A percentile compares a stretch with the other conserved stretches of the same genome.
These are phyloP conservation scores for Dichotomopilus funicola DNA, from an alignment of 2,329 filamentous ascomycete genomes.

Conservation along the genomic window DNA sequence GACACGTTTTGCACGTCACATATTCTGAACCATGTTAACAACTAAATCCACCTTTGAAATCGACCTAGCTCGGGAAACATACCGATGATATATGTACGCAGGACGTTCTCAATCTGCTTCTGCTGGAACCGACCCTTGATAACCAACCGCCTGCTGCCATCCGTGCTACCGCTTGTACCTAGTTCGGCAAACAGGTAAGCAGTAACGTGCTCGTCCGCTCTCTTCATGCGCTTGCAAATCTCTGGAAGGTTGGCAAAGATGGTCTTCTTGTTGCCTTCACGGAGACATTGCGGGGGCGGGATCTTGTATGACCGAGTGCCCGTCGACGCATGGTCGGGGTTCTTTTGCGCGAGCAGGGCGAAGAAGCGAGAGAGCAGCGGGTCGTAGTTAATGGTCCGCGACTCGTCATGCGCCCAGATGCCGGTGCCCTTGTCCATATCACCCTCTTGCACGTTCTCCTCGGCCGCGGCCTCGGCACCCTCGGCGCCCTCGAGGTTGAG, in stretches of 20 bases:
- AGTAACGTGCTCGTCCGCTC: slow-evolving; percentile 94
- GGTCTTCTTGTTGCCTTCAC: slow-evolving; percentile 99
- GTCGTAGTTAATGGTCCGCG: slow-evolving; percentile 72
- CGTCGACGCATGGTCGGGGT: slow-evolving; percentile 87
- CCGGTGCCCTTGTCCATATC: slow-evolving; percentile 84
- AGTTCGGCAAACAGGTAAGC: slow-evolving; percentile 96
- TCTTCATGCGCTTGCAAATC: slow-evolving; percentile 99
- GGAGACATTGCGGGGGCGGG: slow-evolving; percentile 93
- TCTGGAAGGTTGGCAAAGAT: slow-evolving; percentile 99
- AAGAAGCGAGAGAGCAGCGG: slow-evolving; percentile 90
- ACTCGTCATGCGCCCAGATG: slow-evolving; percentile 80
- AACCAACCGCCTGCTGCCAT: slow-evolving; percentile 85
- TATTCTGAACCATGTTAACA: slow-evolving; percentile 62
- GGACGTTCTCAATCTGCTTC: slow-evolving; percentile 96
- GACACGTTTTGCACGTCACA: slow-evolving; percentile 97
- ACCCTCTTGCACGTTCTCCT: slow-evolving; percentile 55
- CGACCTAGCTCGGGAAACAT: slow-evolving; percentile 28
- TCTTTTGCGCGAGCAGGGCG: slow-evolving; percentile 86
- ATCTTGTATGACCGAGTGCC: slow-evolving; percentile 98
- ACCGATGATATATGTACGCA: slow-evolving; percentile 85
- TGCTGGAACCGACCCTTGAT: slow-evolving; percentile 99
- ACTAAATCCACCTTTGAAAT: background rate
- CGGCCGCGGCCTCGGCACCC: slow-evolving; percentile 43
- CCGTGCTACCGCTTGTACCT: slow-evolving; percentile 93
- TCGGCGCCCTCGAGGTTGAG: slow-evolving; percentile 47